Conservation (phyloP, 2,329 filamentous ascomycete genomes). For the Iodosphaeria phyllophila region DNA sequence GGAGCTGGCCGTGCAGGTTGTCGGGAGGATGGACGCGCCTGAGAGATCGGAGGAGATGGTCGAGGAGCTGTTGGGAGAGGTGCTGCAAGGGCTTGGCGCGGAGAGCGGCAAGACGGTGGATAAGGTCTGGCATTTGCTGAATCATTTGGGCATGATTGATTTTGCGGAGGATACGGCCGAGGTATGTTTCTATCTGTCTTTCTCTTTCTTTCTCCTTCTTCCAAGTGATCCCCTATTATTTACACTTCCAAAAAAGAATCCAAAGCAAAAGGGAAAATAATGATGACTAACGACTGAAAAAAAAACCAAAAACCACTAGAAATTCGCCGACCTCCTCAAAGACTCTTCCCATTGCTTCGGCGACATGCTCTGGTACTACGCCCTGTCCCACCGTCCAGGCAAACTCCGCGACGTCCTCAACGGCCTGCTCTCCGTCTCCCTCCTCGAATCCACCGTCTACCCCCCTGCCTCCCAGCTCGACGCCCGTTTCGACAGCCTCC, state of each 20-base stretch:
- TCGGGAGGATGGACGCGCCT: slow-evolving; percentile 63
- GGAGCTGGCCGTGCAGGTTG: slow-evolving; percentile 71
- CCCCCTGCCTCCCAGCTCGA: slow-evolving; percentile 58
- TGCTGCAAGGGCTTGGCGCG: slow-evolving; percentile 42
- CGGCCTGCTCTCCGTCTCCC: slow-evolving; percentile 69
- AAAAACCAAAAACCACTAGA: slow-evolving; percentile 29
- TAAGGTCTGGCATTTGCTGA: slow-evolving; percentile 62
- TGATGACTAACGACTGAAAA: background rate
- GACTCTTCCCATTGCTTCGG: slow-evolving; percentile 62
- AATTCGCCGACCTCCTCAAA: slow-evolving; percentile 64
- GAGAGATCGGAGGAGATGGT: slow-evolving; percentile 57
- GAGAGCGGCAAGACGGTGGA: slow-evolving; percentile 57
- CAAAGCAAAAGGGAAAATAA: no score
- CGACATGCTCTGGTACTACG: slow-evolving; percentile 77
- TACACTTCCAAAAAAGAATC: no score
- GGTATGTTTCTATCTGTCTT: slow-evolving; percentile 33
- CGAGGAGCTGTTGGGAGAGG: slow-evolving; percentile 47
- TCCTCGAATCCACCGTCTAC: slow-evolving; percentile 69
- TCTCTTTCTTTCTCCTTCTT: no score
- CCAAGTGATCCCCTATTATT: no score
- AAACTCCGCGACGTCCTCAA: slow-evolving; percentile 78
- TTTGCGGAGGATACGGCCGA: slow-evolving; percentile 71
- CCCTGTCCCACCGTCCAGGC: slow-evolving; percentile 56
- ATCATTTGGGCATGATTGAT: slow-evolving; percentile 56
- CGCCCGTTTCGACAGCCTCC: slow-evolving; percentile 46